A percentile compares a stretch with the other conserved stretches of the same genome.
These are phyloP conservation scores for Phytophthora foliorum DNA, from an alignment of 352 stramenopile genomes.

Conservation along the genomic window DNA sequence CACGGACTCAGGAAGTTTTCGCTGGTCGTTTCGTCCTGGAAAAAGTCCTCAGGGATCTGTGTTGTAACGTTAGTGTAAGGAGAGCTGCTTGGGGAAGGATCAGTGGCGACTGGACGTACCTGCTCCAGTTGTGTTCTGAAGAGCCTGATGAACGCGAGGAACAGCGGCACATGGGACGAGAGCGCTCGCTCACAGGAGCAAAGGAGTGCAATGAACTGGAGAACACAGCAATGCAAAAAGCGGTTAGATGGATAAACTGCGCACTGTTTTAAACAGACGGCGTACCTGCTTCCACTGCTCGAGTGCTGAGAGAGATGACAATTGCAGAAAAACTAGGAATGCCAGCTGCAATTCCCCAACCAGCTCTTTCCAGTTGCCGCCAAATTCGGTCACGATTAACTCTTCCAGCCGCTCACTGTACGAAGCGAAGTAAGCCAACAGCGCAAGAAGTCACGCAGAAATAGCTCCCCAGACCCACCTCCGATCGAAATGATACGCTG, in stretches of 20 bases:
- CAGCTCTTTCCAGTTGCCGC: conserved; percentile 76
- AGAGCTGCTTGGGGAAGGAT: not conserved
- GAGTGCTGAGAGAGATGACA: conserved; percentile 94
- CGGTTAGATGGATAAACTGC: not conserved
- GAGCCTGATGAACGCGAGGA: conserved; percentile 65
- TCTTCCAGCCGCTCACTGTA: conserved; percentile 62
- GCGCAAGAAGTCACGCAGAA: too few species aligned
- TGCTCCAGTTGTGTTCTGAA: conserved; percentile 69
- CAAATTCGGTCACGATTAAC: conserved; percentile 49
- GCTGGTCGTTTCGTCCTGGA: conserved; percentile 66
- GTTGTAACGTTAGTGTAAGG: not conserved
- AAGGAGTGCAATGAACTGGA: conserved; percentile 68
- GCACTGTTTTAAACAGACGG: not conserved
- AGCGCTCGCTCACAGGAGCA: conserved; percentile 72
- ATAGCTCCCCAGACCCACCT: conserved; percentile 47
- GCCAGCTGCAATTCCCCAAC: conserved; percentile 95
- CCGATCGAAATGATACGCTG: conserved; percentile 81
- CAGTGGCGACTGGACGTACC: conserved; percentile 25
- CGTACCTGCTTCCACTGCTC: conserved; percentile 95
- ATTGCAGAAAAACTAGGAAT: conserved; percentile 94
- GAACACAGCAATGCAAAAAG: not conserved
- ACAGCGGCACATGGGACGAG: conserved; percentile 49
- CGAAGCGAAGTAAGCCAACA: not conserved
- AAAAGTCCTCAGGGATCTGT: conserved; percentile 78
- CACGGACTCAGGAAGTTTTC: conserved; percentile 75